Evolutionary conservation across 2,329 filamentous ascomycete species (phyloP).

Genomic region (Kalmusia sp.): DNA sequence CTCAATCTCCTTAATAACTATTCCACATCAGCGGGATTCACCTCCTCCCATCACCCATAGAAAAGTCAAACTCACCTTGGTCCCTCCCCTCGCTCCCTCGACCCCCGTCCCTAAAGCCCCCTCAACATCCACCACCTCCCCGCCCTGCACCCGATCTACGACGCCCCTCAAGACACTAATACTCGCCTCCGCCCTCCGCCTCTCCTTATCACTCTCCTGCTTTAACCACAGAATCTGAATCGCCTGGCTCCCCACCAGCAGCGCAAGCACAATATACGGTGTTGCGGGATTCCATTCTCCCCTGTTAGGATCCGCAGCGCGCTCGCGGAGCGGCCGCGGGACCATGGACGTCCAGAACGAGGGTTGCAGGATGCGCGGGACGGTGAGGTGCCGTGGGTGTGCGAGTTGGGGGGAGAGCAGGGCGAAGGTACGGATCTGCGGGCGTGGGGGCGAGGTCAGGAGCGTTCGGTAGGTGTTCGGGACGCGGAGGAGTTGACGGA

Average conservation of each 20-base stretch:
- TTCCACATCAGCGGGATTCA: conserved; percentile 16
- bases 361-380: conserved; percentile 46
- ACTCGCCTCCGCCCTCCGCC: conserved; percentile 78
- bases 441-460: conserved; percentile 19
- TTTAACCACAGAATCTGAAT: conserved; percentile 88
- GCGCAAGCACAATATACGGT: conserved; percentile 69
- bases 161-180: conserved; percentile 78
- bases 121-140: conserved; percentile 71
- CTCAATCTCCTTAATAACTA: conserved; percentile 72
- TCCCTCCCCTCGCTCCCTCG: conserved; percentile 74
- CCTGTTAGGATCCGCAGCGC: conserved; percentile 17
- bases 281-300: conserved; percentile 65
- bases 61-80: conserved; percentile 80
- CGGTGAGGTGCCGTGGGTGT: conserved; percentile 30
- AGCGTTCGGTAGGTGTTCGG: conserved; percentile 24
- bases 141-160: conserved; percentile 56
- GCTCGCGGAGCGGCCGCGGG: conserved; percentile 36
- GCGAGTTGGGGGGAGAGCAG: conserved; percentile 21
- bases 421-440: conserved; percentile 31
- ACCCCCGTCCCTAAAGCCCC: conserved; percentile 81
- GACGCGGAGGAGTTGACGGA: conserved; percentile 37
- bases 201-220: conserved; percentile 75
- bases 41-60: conserved; percentile 1
- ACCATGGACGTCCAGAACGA: conserved; percentile 48
- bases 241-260: conserved; percentile 92